Evolutionary conservation across 768 basidiomycete genomes (phyloP).

Genomic region (Auriculariales sp.): DNA sequence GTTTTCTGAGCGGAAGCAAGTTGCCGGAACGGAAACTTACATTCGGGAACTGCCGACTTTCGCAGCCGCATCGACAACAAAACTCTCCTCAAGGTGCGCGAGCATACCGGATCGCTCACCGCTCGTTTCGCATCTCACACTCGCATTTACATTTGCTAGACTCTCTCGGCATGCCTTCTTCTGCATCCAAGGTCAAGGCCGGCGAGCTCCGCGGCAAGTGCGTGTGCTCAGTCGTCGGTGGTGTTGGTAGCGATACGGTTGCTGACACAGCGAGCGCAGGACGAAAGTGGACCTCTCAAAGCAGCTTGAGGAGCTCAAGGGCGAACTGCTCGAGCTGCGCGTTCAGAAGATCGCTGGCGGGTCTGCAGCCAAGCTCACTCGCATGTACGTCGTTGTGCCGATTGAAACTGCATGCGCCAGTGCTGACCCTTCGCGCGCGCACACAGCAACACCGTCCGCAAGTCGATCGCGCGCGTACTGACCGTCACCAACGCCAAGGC

Average conservation of each 20-base stretch:
- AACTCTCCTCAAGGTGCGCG: not conserved
- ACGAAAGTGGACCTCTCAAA: slow-evolving; percentile 94
- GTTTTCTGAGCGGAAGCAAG: too few relatives aligned
- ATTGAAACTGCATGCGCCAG: not conserved
- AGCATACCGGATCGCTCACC: not conserved
- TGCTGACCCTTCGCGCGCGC: not conserved
- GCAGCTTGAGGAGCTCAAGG: slow-evolving; percentile 88
- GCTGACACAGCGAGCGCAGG: slow-evolving; percentile 27
- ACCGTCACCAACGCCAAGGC: slow-evolving; percentile 98
- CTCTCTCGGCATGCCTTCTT: slow-evolving; percentile 21
- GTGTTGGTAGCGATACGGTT: not conserved
- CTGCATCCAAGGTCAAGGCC: slow-evolving; percentile 89
- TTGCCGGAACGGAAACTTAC: too few relatives aligned
- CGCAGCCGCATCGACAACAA: too few relatives aligned
- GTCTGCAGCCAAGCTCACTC: slow-evolving; percentile 87
- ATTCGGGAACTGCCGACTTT: too few relatives aligned
- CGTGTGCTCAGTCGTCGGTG: slow-evolving; percentile 18
- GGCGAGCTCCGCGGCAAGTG: slow-evolving; percentile 94
- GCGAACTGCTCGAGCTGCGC: slow-evolving; percentile 81
- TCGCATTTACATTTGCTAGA: slow-evolving; percentile 1
- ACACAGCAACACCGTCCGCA: slow-evolving; percentile 88
- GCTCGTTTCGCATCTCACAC: not conserved
- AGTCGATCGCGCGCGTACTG: slow-evolving; percentile 94
- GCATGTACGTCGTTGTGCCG: slow-evolving; percentile 69
- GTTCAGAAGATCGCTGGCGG: slow-evolving; percentile 98